A percentile compares a stretch with the other conserved stretches of the same genome.
Evolutionary conservation across 2,329 filamentous ascomycete genomes (phyloP).

Genomic region (Xylariaceae sp.): DNA sequence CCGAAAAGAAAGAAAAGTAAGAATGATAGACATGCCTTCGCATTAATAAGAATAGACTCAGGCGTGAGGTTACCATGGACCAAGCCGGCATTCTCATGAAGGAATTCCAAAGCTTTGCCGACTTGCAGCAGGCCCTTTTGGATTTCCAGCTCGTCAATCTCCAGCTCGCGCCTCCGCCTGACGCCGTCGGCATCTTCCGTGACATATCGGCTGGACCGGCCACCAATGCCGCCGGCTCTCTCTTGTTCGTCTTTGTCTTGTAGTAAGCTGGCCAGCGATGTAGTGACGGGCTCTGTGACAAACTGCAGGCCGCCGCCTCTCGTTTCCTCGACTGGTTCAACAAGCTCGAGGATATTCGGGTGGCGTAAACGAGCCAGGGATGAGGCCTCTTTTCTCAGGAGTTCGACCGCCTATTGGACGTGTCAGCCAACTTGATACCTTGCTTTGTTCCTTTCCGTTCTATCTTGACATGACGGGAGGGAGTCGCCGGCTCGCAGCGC

Average conservation of each 20-base stretch:
- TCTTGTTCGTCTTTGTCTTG: slow-evolving; percentile 89
- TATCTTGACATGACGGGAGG: neutral
- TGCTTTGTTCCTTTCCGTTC: neutral
- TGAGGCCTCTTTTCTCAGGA: slow-evolving; percentile 85
- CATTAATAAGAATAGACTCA: slow-evolving; percentile 88
- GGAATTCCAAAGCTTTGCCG: slow-evolving; percentile 87
- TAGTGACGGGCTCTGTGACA: slow-evolving; percentile 84
- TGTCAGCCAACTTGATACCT: slow-evolving; percentile 1
- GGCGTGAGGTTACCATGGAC: slow-evolving; percentile 94
- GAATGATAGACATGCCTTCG: slow-evolving; percentile 57
- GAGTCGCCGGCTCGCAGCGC: neutral
- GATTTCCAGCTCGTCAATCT: slow-evolving; percentile 95
- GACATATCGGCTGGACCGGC: slow-evolving; percentile 71
- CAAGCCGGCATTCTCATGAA: slow-evolving; percentile 89
- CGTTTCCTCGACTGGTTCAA: slow-evolving; percentile 93
- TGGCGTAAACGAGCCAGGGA: slow-evolving; percentile 83
- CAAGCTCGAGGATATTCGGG: slow-evolving; percentile 84
- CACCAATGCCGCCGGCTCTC: slow-evolving; percentile 58
- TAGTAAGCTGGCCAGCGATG: slow-evolving; percentile 75
- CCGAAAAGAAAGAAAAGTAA: neutral
- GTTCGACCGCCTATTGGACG: slow-evolving; percentile 58
- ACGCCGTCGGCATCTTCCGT: slow-evolving; percentile 73
- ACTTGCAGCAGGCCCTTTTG: slow-evolving; percentile 93
- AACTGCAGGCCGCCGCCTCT: slow-evolving; percentile 89
- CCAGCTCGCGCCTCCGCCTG: slow-evolving; percentile 69